A percentile compares a stretch with the other conserved stretches of the same genome.
Conservation (phyloP, 2,329 filamentous ascomycete genomes). For the Aspergillus phoenicis region DNA sequence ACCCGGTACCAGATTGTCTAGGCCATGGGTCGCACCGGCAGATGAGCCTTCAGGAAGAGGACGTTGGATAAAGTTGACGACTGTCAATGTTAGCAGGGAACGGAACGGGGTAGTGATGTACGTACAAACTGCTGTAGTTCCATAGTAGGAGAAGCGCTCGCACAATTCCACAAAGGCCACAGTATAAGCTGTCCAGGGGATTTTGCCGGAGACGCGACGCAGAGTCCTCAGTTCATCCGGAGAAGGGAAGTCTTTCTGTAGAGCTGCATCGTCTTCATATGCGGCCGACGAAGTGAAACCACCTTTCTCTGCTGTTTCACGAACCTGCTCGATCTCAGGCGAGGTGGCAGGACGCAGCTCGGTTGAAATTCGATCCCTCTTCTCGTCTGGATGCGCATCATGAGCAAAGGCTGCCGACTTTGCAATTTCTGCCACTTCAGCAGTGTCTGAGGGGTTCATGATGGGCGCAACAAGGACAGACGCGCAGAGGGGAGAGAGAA, state of each 20-base stretch:
- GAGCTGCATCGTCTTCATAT: background rate
- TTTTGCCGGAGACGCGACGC: conserved; percentile 41
- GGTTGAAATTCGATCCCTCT: conserved; percentile 6
- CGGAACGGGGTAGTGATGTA: conserved; percentile 10
- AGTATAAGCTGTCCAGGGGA: conserved; percentile 68
- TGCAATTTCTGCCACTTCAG: conserved; percentile 29
- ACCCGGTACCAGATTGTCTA: conserved; percentile 41
- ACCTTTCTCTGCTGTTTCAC: background rate
- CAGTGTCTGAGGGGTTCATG: conserved; percentile 32
- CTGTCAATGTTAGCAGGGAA: conserved; percentile 27
- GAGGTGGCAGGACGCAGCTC: conserved; percentile 10
- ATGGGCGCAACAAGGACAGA: background rate
- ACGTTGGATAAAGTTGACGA: conserved; percentile 65
- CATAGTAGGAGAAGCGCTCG: conserved; percentile 79
- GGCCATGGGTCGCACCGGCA: conserved; percentile 48
- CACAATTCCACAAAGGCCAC: conserved; percentile 74
- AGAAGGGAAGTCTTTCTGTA: conserved; percentile 27
- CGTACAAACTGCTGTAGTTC: conserved; percentile 66
- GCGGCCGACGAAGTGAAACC: background rate
- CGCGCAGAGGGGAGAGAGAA: background rate
- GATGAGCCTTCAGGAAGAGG: conserved; percentile 56
- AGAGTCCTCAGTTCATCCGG: conserved; percentile 38
- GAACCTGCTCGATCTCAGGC: conserved; percentile 16
- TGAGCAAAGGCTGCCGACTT: conserved; percentile 26
- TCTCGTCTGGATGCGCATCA: conserved; percentile 22